Base-by-base conservation (phyloP, 2,329 filamentous ascomycete species). In the Colletotrichum lentis region DNA sequence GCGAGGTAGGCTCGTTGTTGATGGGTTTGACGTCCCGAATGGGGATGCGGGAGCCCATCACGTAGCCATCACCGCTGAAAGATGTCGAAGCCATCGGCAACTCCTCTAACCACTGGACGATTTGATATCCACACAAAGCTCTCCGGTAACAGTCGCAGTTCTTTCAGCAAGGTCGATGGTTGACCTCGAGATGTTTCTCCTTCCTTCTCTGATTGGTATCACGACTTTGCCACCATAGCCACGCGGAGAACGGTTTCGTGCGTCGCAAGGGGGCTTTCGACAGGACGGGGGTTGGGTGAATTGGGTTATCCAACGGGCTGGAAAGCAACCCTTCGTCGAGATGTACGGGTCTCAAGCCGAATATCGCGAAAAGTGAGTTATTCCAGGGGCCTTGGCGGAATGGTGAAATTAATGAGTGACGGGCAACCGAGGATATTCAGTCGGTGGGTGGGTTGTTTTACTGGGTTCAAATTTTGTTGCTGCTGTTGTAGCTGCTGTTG, bases 41-140 rank as follows among this genome's bases (percentile, higher is more conserved):
- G 22, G 73, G 75, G 22, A 77, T 68, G 4, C 74, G 74, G 37
- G 72, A 71, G 8, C 73, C 75, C 50, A 76, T 72, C 31, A 68
- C 62, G 70, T 74, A 74, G 54, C 70, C 71, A 56, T 73, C 66
- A 62, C 55, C 65, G 55, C 66, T 71, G 39, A 69, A 69, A 35
- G 67, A 47, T 49, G 64, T 58, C 46, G 46, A 64, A 53, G 56
- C 66, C 69, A 70, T 70, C 46, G 57, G 39, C 44, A 50, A 58
- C 5, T 27, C 14, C 12, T 50, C 27, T 20, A 10, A 59, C 49
- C 16, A 31, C 20, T n/a, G 12, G 35, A 62, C 7, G 39, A 39
- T 11, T 16, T 27, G 24, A 35, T 52, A 37, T 22, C 50, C 27
- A 55, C 16, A 41, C 47, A 49, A 41, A 55, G 22, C 57, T 50